Percentiles rank a stretch among this genome's conserved stretches.
Conservation (phyloP, 495 filamentous ascomycete species). For the Astrothelium subdiscretum region DNA sequence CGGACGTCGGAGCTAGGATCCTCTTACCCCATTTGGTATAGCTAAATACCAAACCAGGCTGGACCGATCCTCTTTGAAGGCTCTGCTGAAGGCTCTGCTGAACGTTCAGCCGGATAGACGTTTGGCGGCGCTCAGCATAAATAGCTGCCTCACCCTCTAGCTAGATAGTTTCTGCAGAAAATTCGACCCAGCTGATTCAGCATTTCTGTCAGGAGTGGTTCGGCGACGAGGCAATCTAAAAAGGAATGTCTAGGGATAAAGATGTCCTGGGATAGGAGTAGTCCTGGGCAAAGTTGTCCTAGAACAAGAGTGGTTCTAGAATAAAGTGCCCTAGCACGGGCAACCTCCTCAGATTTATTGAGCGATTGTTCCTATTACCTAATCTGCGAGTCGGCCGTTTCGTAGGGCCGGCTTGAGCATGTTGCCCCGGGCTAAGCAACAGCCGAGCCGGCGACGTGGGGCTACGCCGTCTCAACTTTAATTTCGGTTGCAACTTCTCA, state of each 20-base stretch:
- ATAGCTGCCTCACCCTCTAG: too few relatives aligned
- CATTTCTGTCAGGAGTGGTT: neutral
- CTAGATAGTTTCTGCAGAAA: too few relatives aligned
- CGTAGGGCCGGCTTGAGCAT: neutral
- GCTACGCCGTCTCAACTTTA: slow-evolving; percentile 1
- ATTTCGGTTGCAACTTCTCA: neutral
- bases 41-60: too few relatives aligned
- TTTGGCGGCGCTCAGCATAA: too few relatives aligned
- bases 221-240: neutral
- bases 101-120: too few relatives aligned
- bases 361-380: neutral
- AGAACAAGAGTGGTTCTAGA: neutral
- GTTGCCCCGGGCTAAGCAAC: neutral
- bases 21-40: too few relatives aligned
- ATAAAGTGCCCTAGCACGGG: too few relatives aligned
- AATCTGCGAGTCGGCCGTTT: neutral
- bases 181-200: too few relatives aligned
- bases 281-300: neutral
- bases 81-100: too few relatives aligned
- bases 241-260: neutral
- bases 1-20: too few relatives aligned
- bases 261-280: neutral
- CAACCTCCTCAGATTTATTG: neutral
- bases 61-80: too few relatives aligned
- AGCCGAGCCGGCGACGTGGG: neutral